Percentiles rank a stretch among this genome's conserved stretches.
phyloP scores from a whole-genome alignment of 371 early-diverging fungal genomes.

The Apophysomyces ossiformis region DNA sequence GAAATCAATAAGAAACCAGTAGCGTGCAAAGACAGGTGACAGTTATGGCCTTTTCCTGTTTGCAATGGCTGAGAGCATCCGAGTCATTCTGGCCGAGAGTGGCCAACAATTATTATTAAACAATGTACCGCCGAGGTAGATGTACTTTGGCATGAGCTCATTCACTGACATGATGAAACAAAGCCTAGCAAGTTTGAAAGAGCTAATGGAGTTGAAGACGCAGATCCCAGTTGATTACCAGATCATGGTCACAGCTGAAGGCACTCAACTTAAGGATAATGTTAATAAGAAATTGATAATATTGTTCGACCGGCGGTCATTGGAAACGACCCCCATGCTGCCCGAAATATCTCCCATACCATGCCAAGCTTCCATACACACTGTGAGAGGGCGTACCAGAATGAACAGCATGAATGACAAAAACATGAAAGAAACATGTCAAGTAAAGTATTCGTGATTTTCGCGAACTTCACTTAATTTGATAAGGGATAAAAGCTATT shows the following conservation, averaged over 20 bases:
- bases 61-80: background rate
- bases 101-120: background rate
- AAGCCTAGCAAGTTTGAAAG: constrained; percentile 9
- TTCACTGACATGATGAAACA: background rate
- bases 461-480: background rate
- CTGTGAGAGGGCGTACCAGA: background rate
- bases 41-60: background rate
- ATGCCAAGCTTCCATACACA: background rate
- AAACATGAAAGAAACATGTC: constrained; percentile 1
- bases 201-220: constrained; percentile 5
- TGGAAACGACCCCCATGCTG: constrained; percentile 6
- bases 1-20: background rate
- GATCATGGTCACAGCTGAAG: constrained; percentile 17
- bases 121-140: background rate
- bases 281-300: constrained; percentile 6
- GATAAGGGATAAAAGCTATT: background rate
- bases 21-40: background rate
- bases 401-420: background rate
- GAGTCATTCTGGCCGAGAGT: background rate
- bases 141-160: background rate
- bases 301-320: constrained; percentile 25
- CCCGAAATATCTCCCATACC: background rate
- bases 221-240: constrained; percentile 14
- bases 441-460: background rate
- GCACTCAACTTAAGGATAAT: constrained; percentile 18